Conservation (phyloP, 495 filamentous ascomycete genomes). For the Tuber borchii region DNA sequence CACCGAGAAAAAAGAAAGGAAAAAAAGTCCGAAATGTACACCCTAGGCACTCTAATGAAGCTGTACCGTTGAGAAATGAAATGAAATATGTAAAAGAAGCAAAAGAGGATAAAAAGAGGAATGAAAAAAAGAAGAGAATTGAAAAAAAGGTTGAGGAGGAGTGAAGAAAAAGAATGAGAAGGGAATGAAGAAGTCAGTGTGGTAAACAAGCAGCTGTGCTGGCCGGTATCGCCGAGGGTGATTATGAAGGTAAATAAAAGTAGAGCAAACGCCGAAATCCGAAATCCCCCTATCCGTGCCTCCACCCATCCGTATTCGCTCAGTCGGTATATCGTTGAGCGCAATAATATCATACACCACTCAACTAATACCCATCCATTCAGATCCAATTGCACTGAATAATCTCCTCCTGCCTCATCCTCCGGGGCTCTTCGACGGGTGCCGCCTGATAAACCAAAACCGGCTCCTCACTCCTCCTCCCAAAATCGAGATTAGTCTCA, state of each 20-base stretch:
- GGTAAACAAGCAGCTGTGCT: neutral
- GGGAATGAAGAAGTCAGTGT: neutral
- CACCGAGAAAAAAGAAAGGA: neutral
- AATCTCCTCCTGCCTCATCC: neutral
- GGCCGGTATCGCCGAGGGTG: neutral
- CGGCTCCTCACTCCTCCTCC: neutral
- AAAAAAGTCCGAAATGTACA: neutral
- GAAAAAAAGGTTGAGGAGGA: neutral
- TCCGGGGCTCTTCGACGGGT: neutral
- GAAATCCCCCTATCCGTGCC: neutral
- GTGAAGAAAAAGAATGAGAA: neutral
- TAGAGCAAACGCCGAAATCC: neutral
- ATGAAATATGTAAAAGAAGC: neutral
- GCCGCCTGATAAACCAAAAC: neutral
- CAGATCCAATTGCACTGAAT: neutral
- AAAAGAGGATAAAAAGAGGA: neutral
- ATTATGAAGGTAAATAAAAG: neutral
- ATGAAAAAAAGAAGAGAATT: neutral
- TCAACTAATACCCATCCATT: neutral
- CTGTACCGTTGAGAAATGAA: neutral
- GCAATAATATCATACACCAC: neutral
- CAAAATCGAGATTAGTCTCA: neutral
- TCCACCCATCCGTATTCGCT: neutral
- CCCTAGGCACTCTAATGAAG: neutral
- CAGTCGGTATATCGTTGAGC: neutral